Evolutionary conservation across 148 eudicot genomes (phyloP), one percentile per base, ranked within the genome.

Genomic region (Fagopyrum tataricum): DNA sequence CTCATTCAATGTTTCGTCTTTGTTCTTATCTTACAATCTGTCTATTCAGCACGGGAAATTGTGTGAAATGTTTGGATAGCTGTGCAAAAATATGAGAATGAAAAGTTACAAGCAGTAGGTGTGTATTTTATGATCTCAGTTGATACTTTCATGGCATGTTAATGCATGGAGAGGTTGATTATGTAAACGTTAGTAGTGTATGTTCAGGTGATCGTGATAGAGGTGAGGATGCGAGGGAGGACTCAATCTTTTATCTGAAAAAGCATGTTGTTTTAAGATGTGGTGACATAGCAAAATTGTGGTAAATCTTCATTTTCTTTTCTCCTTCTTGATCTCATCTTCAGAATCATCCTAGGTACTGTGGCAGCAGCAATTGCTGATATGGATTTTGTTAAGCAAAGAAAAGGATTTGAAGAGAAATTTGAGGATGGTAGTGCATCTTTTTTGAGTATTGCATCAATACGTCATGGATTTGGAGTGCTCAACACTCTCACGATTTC

Each of bases 331-430:
- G n/a, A 59, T 39, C 40, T 24, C 39, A 24, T 70, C 15, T 67
- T 49, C 8, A 71, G 73, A 71, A 4, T 48, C 71, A 82, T 80
- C 42, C 44, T 84, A 92, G 98, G 98, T 72, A 94, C 98, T 71
- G 98, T 94, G 73, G 93, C 97, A 21, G 91, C 98, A 73, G 89
- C 98, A 23, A 89, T 94, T 82, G 97, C 98, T 70, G 98, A 94
- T 76, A 78, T 94, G 52, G 98, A 94, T 78, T 87, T 86, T 78
- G 87, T 88, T 74, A 87, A 82, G 84, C 89, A 89, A 78, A 88
- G 98, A 85, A 90, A 86, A 44, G 90, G 89, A 44, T 70, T 87
- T 75, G 97, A 91, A 83, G 97, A 94, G 73, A 80, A 71, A 26
- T 89, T 94, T 75, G 98, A 94, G 87, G 96, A 94, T 82, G 98